phyloP scores from a whole-genome alignment of 2,329 filamentous ascomycete genomes.

The Dothistroma septosporum region DNA sequence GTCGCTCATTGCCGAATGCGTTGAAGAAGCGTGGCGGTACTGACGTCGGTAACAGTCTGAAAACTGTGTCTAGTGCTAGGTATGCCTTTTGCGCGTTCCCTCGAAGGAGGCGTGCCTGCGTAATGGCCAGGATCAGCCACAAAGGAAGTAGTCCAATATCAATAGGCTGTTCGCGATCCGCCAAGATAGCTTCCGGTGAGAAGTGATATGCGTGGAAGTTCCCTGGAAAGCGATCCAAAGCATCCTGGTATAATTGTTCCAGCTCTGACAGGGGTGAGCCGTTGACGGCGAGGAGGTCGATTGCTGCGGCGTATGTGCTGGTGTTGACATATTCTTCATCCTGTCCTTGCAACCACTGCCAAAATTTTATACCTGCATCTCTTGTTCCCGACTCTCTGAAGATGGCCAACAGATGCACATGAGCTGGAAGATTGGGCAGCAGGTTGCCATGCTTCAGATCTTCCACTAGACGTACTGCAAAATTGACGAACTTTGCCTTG shows the following conservation, averaged over 20 bases:
- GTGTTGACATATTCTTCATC: slow-evolving; percentile 41
- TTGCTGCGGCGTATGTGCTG: slow-evolving; percentile 47
- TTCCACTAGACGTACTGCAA: slow-evolving; percentile 38
- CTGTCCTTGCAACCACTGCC: slow-evolving; percentile 46
- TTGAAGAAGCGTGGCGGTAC: slow-evolving; percentile 43
- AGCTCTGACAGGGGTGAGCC: slow-evolving; percentile 40
- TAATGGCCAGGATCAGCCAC: slow-evolving; percentile 46
- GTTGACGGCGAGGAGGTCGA: slow-evolving; percentile 46
- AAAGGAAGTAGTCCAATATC: slow-evolving; percentile 36
- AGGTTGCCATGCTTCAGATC: slow-evolving; percentile 38
- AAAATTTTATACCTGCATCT: slow-evolving; percentile 38
- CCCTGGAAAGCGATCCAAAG: slow-evolving; percentile 46
- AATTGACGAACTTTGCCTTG: slow-evolving; percentile 23
- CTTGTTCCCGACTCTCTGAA: slow-evolving; percentile 43
- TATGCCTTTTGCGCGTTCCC: slow-evolving; percentile 49
- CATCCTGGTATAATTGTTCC: slow-evolving; percentile 45
- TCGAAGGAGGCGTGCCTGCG: slow-evolving; percentile 44
- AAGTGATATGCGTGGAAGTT: slow-evolving; percentile 47
- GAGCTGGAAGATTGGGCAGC: slow-evolving; percentile 37
- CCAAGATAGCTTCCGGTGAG: slow-evolving; percentile 44
- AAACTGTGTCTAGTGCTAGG: slow-evolving; percentile 46
- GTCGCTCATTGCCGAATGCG: slow-evolving; percentile 44
- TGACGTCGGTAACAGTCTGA: slow-evolving; percentile 45
- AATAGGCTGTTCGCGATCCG: slow-evolving; percentile 38
- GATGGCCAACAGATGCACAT: slow-evolving; percentile 46